Evolutionary conservation across 2,329 filamentous ascomycete species (phyloP), one percentile per base, ranked within the genome.

Genomic region (Cryphonectria japonica): DNA sequence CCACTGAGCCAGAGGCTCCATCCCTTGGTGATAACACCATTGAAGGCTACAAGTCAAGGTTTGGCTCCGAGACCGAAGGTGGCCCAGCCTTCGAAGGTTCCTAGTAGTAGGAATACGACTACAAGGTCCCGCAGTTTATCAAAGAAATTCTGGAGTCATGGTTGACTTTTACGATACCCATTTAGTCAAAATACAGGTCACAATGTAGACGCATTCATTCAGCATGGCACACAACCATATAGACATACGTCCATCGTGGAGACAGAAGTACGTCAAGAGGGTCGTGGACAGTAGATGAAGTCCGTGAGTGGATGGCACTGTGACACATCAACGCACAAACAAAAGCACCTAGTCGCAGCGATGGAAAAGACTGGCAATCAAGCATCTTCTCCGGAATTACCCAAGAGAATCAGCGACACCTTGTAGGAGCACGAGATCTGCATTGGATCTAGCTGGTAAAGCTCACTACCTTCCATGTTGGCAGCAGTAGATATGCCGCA

Each of bases 391-490:
- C 86, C 85, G 78, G 82, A 82, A 78, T 78, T 70, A 75, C 76
- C 79, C 80, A 79, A 78, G 83, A 89, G 91, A 94, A 86, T 95
- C 92, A 83, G 93, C 94, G 94, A 97, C 94, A 97, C 94, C 94
- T 87, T 79, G 86, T 84, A 86, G 85, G 83, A 83, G 83, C 82
- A 83, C 82, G 83, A 86, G 84, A 87, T 87, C 85, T 84, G 85
- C 84, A 82, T 84, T 86, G 83, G 85, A 89, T 85, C 87, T 89
- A 86, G 68, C 83, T 83, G 82, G 82, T 80, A 65, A 65, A 82
- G 82, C 85, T 86, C 85, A 86, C 84, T 87, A 84, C 82, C 82
- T 82, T 85, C 85, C 84, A 82, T 79, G 81, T 76, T 84, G 85
- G 71, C 65, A 69, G 67, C 65, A 52, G 67, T 69, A 71, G 66